Base-by-base conservation (phyloP, 1,139 yeast species). In the Kodamaea derodonti region DNA sequence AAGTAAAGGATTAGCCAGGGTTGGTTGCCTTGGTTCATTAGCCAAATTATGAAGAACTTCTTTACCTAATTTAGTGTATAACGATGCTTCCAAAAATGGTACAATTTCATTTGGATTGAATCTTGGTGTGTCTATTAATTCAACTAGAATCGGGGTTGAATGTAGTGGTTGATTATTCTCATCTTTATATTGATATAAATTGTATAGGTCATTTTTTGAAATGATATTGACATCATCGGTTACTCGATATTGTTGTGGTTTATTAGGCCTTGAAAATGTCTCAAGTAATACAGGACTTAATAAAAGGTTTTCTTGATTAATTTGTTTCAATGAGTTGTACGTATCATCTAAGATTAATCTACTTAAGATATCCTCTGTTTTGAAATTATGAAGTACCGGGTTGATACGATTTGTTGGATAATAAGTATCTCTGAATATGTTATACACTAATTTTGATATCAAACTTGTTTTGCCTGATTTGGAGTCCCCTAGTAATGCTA, bases 71-170 rank as follows among this genome's bases (percentile, higher is more conserved):
- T 78, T 70, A 27, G 79, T 64, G 49, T 81, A 80, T 14, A 84
- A 47, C 1, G 88, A 80, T 3, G 81, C 80, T 47, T 84, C 92
- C 24, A 84, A 55, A 46, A 83, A 84, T 1, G 94, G 94, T 6
- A 84, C 84, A 20, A 79, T 72, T 48, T 73, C 75, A 31, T 72
- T 75, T 2, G 82, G 75, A 33, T 78, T 74, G 51, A 78, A 81
- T 2, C 82, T 77, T 0, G 88, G 87, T 0, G 90, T 80, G 48
- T 84, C 94, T 3, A 83, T 75, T 27, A 83, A 59, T 48, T 84
- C 94, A 4, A 81, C 63, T 24, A 78, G 54, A 7, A 82, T 72
- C 0, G 88, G 85, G 0, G 83, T 64, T 10, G 75, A 60, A 3
- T 56, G 54, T 0, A 84, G 83, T 2, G 56, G 50, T 1, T 34